Evolutionary conservation across 768 basidiomycete species (phyloP).

Genomic region (Leucocoprinus sp.): DNA sequence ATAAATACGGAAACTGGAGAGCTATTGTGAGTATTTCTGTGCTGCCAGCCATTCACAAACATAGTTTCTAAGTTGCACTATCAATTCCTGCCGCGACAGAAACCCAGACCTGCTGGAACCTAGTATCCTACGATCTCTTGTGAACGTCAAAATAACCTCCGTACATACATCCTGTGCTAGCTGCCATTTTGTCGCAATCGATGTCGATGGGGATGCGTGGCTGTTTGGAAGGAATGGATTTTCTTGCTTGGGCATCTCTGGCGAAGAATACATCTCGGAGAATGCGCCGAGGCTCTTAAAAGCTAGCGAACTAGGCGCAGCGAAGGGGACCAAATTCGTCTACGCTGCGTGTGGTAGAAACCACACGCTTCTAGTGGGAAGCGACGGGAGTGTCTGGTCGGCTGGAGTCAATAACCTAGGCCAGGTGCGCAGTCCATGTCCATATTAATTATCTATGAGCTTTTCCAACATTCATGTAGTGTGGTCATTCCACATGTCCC

Average conservation of each 20-base stretch:
- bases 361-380: constrained; percentile 78
- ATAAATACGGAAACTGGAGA: constrained; percentile 33
- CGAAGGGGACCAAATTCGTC: constrained; percentile 54
- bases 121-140: constrained; percentile 81
- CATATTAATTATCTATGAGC: neutral
- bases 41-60: constrained; percentile 11
- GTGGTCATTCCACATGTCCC: constrained; percentile 57
- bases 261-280: constrained; percentile 59
- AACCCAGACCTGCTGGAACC: constrained; percentile 82
- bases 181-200: constrained; percentile 71
- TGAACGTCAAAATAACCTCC: constrained; percentile 66
- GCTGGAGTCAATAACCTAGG: constrained; percentile 76
- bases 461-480: constrained; percentile 31
- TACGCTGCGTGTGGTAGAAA: constrained; percentile 77
- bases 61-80: constrained; percentile 2
- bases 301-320: constrained; percentile 54
- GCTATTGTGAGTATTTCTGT: constrained; percentile 24
- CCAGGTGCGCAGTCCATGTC: constrained; percentile 46
- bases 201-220: constrained; percentile 76
- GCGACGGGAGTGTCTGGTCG: constrained; percentile 76
- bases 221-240: constrained; percentile 82
- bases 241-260: constrained; percentile 54
- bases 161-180: constrained; percentile 70
- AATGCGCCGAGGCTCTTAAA: constrained; percentile 58
- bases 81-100: constrained; percentile 20